Evolutionary conservation across 23 red algal genomes (phyloP), one percentile per base, ranked within the genome.

Genomic region (Gracilaria domingensis): DNA sequence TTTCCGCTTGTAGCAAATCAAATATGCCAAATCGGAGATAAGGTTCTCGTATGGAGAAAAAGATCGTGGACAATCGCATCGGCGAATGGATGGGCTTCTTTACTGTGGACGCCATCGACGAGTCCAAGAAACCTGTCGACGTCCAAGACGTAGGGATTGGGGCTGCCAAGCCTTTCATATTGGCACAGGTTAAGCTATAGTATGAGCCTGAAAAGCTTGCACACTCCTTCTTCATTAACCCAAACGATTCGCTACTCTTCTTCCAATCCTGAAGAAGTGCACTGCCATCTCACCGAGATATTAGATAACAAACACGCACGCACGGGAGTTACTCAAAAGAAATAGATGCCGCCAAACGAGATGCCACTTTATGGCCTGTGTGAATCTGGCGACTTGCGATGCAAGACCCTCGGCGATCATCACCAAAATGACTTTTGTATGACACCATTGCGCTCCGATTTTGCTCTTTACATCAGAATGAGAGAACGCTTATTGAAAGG

Each of bases 301-400:
- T 5, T 84, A 0, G 23, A 84, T 21, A 32, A 35, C 6, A 37
- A 37, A n/a, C 53, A 84, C 60, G 0, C 80, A n/a, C 4, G 49
- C n/a, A n/a, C n/a, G n/a, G n/a, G n/a, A n/a, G n/a, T n/a, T 37
- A n/a, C n/a, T n/a, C n/a, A n/a, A n/a, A n/a, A n/a, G n/a, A n/a
- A n/a, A n/a, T n/a, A n/a, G n/a, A n/a, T n/a, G n/a, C n/a, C n/a
- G n/a, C n/a, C n/a, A n/a, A n/a, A n/a, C 29, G 55, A 85, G 66
- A 36, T 42, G 40, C 79, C 53, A 82, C 12, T 88, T 4, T 88
- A 88, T 33, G 84, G 66, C 1, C 49, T 88, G 2, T 88, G 70
- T 4, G 84, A 77, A 17, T 70, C 84, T 34, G 64, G 84, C 12
- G 66, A 88, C 50, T 8, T 88, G 8, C 62, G 85, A 71, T 29